Conservation (phyloP, 768 basidiomycete species). For the Tephrocybe sp. region DNA sequence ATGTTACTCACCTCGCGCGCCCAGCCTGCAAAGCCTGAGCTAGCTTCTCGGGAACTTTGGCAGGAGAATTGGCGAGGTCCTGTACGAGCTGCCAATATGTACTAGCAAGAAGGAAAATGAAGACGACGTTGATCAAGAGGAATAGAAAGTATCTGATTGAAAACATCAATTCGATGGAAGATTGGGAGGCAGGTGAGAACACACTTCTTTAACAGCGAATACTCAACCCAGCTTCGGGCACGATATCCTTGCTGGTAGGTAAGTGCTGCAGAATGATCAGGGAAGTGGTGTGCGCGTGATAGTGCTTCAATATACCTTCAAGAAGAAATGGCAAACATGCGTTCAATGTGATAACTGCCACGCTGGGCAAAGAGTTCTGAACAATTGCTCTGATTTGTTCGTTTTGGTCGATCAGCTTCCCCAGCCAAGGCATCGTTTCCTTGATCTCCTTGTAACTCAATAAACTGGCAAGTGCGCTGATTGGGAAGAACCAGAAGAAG, state of each 20-base stretch:
- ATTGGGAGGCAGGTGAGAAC: constrained; percentile 23
- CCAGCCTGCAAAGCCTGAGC: constrained; percentile 81
- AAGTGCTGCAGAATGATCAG: constrained; percentile 40
- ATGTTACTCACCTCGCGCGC: constrained; percentile 58
- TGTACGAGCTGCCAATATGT: constrained; percentile 91
- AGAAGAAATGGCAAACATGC: constrained; percentile 85
- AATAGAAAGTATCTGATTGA: constrained; percentile 87
- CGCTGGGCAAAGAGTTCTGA: constrained; percentile 90
- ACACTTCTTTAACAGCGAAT: constrained; percentile 89
- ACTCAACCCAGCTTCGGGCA: constrained; percentile 92
- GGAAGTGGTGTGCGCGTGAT: background rate
- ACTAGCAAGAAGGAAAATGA: constrained; percentile 89
- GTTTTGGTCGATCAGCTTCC: constrained; percentile 78
- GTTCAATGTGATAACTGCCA: constrained; percentile 90
- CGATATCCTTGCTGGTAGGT: constrained; percentile 91
- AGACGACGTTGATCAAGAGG: constrained; percentile 88
- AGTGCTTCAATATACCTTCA: constrained; percentile 58
- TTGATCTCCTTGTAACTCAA: constrained; percentile 94
- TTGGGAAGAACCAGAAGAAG: constrained; percentile 92
- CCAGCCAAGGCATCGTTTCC: constrained; percentile 86
- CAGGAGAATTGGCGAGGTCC: constrained; percentile 91
- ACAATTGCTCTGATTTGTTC: constrained; percentile 82
- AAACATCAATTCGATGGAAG: constrained; percentile 1
- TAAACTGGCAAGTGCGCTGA: constrained; percentile 81
- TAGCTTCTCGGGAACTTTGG: constrained; percentile 91